phyloP scores from a whole-genome alignment of 1,284 basidiomycete genomes.

The Amylostereum chailletii region DNA sequence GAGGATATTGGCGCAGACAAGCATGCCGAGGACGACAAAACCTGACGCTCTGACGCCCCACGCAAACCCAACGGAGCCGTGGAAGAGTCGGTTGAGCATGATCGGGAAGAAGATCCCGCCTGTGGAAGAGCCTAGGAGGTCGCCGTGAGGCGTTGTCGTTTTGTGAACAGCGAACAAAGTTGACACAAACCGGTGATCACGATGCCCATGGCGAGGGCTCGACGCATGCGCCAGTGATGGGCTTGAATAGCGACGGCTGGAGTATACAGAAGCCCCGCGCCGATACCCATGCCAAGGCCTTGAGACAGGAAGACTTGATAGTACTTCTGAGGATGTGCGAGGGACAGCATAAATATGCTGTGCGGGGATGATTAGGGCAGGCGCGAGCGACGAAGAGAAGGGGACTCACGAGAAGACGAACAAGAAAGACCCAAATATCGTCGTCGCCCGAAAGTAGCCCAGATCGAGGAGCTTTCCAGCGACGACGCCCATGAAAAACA shows the following conservation, averaged over 20 bases:
- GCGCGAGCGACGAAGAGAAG: background rate
- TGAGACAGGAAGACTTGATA: conserved; percentile 15
- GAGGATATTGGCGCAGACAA: conserved; percentile 9
- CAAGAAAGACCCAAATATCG: conserved; percentile 12
- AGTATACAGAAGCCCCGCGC: conserved; percentile 26
- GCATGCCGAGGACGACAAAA: conserved; percentile 8
- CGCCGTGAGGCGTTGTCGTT: conserved; percentile 3
- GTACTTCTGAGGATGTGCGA: conserved; percentile 9
- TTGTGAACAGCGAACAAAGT: background rate
- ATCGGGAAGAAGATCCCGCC: conserved; percentile 37
- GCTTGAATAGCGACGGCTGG: conserved; percentile 10
- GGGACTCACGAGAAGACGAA: conserved; percentile 7
- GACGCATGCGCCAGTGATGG: conserved; percentile 9
- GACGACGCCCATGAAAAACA: conserved; percentile 11
- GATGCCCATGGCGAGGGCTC: conserved; percentile 13
- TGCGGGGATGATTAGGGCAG: background rate
- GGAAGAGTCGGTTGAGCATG: conserved; percentile 39
- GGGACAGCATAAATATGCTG: conserved; percentile 15
- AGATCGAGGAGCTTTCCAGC: conserved; percentile 13
- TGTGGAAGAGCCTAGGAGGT: conserved; percentile 29
- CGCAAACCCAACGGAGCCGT: conserved; percentile 30
- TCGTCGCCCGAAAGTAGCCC: conserved; percentile 13
- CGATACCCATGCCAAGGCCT: conserved; percentile 34
- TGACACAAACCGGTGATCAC: conserved; percentile 7
- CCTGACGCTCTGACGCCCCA: conserved; percentile 25